Conservation (phyloP, 495 filamentous ascomycete species). For the Penicillium desertorum region DNA sequence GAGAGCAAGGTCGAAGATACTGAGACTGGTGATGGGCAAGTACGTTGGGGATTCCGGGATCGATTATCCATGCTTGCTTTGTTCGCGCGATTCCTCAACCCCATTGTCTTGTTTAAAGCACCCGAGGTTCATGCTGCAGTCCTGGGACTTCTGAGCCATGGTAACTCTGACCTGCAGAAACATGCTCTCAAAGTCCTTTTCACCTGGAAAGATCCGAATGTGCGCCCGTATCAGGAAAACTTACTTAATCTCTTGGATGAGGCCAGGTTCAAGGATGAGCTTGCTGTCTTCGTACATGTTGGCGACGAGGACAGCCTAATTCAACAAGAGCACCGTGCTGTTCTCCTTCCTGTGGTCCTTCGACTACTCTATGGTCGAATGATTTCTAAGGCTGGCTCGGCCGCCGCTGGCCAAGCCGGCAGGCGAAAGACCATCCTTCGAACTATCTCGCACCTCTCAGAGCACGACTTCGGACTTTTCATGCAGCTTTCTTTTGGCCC, state of each 20-base stretch:
- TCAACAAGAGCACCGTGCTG: conserved; percentile 65
- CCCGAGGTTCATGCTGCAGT: conserved; percentile 73
- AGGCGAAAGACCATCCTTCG: conserved; percentile 66
- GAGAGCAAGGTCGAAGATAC: conserved; percentile 19
- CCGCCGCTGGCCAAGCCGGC: conserved; percentile 47
- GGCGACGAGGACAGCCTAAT: conserved; percentile 69
- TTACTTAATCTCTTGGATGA: conserved; percentile 89
- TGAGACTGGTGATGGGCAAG: conserved; percentile 22
- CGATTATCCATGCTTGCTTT: conserved; percentile 76
- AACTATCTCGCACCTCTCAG: conserved; percentile 57
- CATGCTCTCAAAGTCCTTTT: conserved; percentile 79
- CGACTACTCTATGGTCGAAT: conserved; percentile 85
- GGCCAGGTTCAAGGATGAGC: conserved; percentile 84
- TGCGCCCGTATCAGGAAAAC: conserved; percentile 81
- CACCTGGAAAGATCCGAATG: conserved; percentile 76
- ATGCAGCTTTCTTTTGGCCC: conserved; percentile 78
- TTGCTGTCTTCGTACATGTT: conserved; percentile 77
- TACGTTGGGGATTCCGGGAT: conserved; percentile 64
- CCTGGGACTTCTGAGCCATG: conserved; percentile 73
- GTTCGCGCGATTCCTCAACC: conserved; percentile 83
- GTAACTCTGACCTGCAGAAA: conserved; percentile 86
- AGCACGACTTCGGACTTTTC: conserved; percentile 72
- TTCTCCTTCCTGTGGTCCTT: conserved; percentile 80
- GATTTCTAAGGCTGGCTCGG: conserved; percentile 71
- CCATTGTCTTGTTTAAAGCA: conserved; percentile 75